phyloP scores from a whole-genome alignment of 805 yeast species.

The Metschnikowia similis region DNA sequence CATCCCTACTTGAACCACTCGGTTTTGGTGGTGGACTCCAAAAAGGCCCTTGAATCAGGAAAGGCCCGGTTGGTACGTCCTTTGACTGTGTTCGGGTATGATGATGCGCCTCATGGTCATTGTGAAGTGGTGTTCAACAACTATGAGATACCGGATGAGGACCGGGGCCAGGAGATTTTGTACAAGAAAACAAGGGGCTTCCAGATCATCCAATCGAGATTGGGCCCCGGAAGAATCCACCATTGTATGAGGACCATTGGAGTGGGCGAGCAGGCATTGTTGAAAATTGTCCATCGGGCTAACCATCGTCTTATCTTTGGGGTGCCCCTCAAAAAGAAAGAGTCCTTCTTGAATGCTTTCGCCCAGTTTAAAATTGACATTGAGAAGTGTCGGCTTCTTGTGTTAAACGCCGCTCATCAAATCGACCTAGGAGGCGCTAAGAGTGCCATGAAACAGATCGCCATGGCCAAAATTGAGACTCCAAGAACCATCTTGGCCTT shows the following conservation, averaged over 20 bases:
- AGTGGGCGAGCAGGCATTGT: constrained; percentile 53
- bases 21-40: constrained; percentile 51
- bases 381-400: constrained; percentile 50
- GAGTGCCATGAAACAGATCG: constrained; percentile 51
- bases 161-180: constrained; percentile 39
- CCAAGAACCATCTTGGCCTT: constrained; percentile 52
- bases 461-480: constrained; percentile 60
- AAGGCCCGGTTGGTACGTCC: constrained; percentile 48
- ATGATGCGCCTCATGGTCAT: constrained; percentile 73
- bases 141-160: constrained; percentile 43
- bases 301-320: constrained; percentile 51
- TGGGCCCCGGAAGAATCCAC: constrained; percentile 69
- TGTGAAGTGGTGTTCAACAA: constrained; percentile 52
- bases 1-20: constrained; percentile 50
- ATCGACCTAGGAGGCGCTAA: constrained; percentile 53
- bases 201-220: constrained; percentile 57
- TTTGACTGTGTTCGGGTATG: constrained; percentile 52
- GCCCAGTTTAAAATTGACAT: constrained; percentile 54
- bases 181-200: constrained; percentile 54
- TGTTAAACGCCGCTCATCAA: constrained; percentile 57
- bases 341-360: constrained; percentile 43
- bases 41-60: constrained; percentile 47
- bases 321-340: constrained; percentile 45
- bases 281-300: constrained; percentile 47
- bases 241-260: constrained; percentile 67